A percentile compares a stretch with the other conserved stretches of the same genome.
These are phyloP conservation scores for Pezicula neosporulosa DNA, from an alignment of 2,329 filamentous ascomycete species.

Conservation along the genomic window DNA sequence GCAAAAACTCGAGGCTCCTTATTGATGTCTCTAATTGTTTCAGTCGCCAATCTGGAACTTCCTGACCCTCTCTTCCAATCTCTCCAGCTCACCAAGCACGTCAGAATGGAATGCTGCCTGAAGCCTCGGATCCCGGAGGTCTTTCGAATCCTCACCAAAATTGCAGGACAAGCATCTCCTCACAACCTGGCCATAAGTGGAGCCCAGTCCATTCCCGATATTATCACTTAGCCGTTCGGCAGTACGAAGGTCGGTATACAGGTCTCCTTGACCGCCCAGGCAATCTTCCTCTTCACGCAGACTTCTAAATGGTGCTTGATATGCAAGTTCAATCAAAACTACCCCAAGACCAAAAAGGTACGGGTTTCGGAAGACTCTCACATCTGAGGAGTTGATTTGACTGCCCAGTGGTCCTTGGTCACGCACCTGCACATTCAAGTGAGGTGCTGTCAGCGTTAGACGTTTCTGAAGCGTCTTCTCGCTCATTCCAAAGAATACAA, in stretches of 20 bases:
- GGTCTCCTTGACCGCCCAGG: not conserved
- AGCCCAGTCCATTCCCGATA: slow-evolving; percentile 4
- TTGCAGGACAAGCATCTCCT: slow-evolving; percentile 11
- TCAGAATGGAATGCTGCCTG: slow-evolving; percentile 11
- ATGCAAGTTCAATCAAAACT: slow-evolving; percentile 11
- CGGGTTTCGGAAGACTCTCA: slow-evolving; percentile 2
- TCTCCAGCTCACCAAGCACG: slow-evolving; percentile 13
- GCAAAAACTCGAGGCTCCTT: too few species aligned
- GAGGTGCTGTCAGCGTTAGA: slow-evolving; percentile 1
- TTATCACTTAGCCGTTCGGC: slow-evolving; percentile 3
- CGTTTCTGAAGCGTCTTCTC: not conserved
- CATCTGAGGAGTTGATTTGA: not conserved
- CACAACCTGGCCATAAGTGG: slow-evolving; percentile 9
- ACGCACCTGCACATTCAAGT: slow-evolving; percentile 5
- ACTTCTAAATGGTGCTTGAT: slow-evolving; percentile 6
- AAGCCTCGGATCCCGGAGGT: slow-evolving; percentile 8
- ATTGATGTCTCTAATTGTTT: not conserved
- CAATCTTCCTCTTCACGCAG: slow-evolving; percentile 3
- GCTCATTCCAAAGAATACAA: slow-evolving; percentile 9
- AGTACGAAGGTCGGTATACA: not conserved
- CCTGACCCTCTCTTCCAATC: slow-evolving; percentile 6
- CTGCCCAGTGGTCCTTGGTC: not conserved
- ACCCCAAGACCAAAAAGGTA: slow-evolving; percentile 11
- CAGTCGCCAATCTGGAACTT: slow-evolving; percentile 8
- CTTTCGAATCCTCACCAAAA: slow-evolving; percentile 11